Conservation (phyloP, 345 rosid species). For the Salix caprea region DNA sequence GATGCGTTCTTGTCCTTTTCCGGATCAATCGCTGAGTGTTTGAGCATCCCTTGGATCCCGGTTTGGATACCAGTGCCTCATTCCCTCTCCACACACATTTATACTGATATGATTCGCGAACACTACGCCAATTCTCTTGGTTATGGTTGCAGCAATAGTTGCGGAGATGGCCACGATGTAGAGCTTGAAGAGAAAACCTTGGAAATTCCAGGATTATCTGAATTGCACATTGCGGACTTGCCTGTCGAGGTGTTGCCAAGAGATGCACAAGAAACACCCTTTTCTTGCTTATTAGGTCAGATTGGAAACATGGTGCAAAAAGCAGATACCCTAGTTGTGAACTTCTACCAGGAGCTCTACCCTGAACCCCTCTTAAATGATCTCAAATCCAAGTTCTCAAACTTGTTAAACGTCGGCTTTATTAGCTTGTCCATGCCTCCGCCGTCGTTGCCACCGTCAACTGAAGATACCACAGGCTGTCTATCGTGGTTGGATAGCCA, state of each 20-base stretch:
- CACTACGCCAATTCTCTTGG: not conserved
- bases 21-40: conserved; percentile 34
- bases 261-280: conserved; percentile 24
- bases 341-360: conserved; percentile 48
- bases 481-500: conserved; percentile 49
- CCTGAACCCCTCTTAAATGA: conserved; percentile 23
- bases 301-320: conserved; percentile 35
- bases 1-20: conserved; percentile 51
- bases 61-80: conserved; percentile 39
- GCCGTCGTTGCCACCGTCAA: conserved; percentile 4
- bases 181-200: conserved; percentile 21
- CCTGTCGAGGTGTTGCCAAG: conserved; percentile 36
- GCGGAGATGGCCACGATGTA: not conserved
- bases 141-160: not conserved
- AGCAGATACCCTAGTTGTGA: conserved; percentile 39
- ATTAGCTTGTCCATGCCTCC: conserved; percentile 24
- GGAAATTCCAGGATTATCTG: conserved; percentile 48
- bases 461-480: conserved; percentile 39
- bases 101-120: conserved; percentile 31
- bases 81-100: conserved; percentile 39
- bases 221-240: conserved; percentile 39
- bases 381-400: conserved; percentile 32
- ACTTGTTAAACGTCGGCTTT: conserved; percentile 8
- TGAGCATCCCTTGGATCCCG: conserved; percentile 45
- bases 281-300: conserved; percentile 33